Conservation (phyloP, 805 yeast genomes). For the Yarrowia bubula region DNA sequence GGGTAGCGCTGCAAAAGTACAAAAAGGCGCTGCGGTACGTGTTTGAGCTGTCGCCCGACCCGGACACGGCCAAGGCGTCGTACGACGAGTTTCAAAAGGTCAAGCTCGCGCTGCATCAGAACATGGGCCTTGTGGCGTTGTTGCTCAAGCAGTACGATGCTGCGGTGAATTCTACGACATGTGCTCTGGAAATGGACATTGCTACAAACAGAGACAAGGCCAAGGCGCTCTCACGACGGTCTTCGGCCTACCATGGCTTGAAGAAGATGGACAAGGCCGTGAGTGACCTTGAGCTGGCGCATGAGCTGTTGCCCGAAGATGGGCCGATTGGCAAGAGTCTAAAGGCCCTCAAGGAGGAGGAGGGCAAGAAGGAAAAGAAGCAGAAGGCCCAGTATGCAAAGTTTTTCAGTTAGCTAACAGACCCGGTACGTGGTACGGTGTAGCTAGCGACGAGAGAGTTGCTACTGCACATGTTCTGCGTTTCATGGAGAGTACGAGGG, state of each 20-base stretch:
- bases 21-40: constrained; percentile 67
- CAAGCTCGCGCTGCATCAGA: constrained; percentile 64
- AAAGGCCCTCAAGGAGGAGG: constrained; percentile 52
- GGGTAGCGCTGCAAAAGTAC: constrained; percentile 62
- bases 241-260: constrained; percentile 60
- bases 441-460: too few relatives aligned
- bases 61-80: constrained; percentile 40
- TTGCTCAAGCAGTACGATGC: constrained; percentile 57
- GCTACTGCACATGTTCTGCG: too few relatives aligned
- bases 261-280: constrained; percentile 73
- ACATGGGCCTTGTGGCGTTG: constrained; percentile 70
- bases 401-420: constrained; percentile 37
- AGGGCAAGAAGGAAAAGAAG: constrained; percentile 52
- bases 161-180: constrained; percentile 58
- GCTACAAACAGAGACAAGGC: constrained; percentile 68
- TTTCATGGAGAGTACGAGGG: too few relatives aligned
- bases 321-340: constrained; percentile 67
- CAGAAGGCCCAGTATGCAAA: constrained; percentile 45
- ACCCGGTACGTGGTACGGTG: too few relatives aligned
- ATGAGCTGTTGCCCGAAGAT: constrained; percentile 63
- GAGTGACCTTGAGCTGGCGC: constrained; percentile 63
- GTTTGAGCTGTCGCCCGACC: constrained; percentile 68
- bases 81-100: constrained; percentile 54
- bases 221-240: constrained; percentile 85
- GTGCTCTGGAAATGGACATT: constrained; percentile 60